Base-by-base conservation (phyloP, 768 basidiomycete species). In the Mycena chlorophos region DNA sequence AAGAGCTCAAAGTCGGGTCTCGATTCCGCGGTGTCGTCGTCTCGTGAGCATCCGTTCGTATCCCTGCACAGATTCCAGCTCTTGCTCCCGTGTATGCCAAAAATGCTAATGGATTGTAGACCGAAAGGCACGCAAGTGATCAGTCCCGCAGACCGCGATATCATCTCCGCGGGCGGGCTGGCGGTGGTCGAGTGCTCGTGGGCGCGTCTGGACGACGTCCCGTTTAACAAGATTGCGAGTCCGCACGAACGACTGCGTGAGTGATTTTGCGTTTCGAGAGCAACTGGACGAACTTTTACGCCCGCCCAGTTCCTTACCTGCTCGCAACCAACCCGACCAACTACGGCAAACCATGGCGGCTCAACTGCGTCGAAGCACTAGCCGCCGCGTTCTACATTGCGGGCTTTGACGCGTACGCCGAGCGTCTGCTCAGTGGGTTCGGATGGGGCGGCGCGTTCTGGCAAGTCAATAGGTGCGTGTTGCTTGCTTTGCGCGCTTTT, bases 151-250 rank as follows among this genome's bases (percentile, higher is more conserved):
- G 97, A 99, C 66, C 81, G 84, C n/a, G 86, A 88, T 4, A 83
- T 95, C 54, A 76, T 98, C 8, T 74, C 81, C 0, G 75, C 78
- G 42, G 75, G 76, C 29, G 97, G 97, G 0, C 73, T 98, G 4
- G 97, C 96, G 1, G 97, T 99, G n/a, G 92, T 99, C 2, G 97
- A 99, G 68, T 98, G 96, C 69, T 96, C 93, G 3, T 99, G 97
- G 97, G 96, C 97, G 1, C 83, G 94, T 20, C 72, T 98, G 6
- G 92, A 92, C 43, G 97, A 98, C 54, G 87, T 99, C 6, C 97
- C 97, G 1, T 99, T 97, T 67, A 76, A 79, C 49, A 98, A 98
- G 74, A 96, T 98, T 59, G 81, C 89, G 4, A 93, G 91, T 61
- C 94, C 96, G 1, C 82, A 98, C 63, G 97, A 99, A 75, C 81